A percentile compares a stretch with the other conserved stretches of the same genome.
These are phyloP conservation scores for Kazachstania viticola DNA, from an alignment of 805 yeast species.

Conservation along the genomic window DNA sequence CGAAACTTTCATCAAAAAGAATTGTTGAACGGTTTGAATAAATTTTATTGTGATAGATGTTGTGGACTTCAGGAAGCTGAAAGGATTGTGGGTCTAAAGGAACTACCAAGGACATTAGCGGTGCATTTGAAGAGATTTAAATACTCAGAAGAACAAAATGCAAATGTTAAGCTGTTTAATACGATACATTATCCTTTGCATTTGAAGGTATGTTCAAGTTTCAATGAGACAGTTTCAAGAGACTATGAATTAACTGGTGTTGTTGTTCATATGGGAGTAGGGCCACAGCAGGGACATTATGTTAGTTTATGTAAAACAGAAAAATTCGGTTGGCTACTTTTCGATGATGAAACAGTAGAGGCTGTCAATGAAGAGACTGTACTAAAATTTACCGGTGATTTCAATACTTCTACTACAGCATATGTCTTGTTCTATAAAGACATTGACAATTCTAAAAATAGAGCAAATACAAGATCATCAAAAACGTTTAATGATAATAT, in stretches of 20 bases:
- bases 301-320: constrained; percentile 75
- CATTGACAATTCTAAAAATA: constrained; percentile 18
- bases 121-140: constrained; percentile 86
- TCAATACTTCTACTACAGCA: constrained; percentile 80
- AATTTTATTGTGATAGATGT: constrained; percentile 86
- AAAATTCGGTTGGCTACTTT: constrained; percentile 76
- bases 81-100: constrained; percentile 70
- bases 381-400: constrained; percentile 75
- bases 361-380: constrained; percentile 74
- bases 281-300: constrained; percentile 96
- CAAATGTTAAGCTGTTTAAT: constrained; percentile 77
- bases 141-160: constrained; percentile 68
- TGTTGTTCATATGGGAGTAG: constrained; percentile 93
- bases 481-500: constrained; percentile 11
- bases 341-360: constrained; percentile 93
- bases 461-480: neutral
- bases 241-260: constrained; percentile 74
- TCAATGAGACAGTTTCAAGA: constrained; percentile 30
- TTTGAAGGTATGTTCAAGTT: constrained; percentile 50
- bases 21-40: constrained; percentile 72
- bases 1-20: constrained; percentile 63
- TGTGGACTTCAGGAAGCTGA: constrained; percentile 89
- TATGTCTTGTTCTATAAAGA: constrained; percentile 76
- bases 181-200: constrained; percentile 70
- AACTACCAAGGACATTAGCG: constrained; percentile 66